Base-by-base conservation (phyloP, 2,329 filamentous ascomycete species). In the Ceratocystis colombiana region DNA sequence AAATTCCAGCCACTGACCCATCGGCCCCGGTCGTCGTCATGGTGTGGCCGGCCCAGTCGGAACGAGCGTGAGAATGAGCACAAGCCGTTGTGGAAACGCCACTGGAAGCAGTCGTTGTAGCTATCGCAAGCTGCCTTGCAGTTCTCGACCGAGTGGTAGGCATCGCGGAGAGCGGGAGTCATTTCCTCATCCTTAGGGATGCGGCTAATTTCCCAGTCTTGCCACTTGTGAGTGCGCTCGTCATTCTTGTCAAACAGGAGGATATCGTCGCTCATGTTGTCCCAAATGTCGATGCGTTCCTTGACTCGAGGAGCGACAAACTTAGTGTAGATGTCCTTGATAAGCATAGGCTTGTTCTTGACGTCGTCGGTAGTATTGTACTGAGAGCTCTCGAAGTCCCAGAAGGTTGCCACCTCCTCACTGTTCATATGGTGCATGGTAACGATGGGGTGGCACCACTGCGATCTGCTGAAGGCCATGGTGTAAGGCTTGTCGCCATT, bases 381-480 rank as follows among this genome's bases (percentile, higher is more conserved):
- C 57, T 76, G 75, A 44, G 72, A 71, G 68, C 75, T 75, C 70
- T 84, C 82, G 70, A 79, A 82, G n/a, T 78, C 75, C 76, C 78
- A 81, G 50, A 84, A 75, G 8, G 73, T 74, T 28, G 77, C 78
- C 3, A 82, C 74, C 65, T 84, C 82, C 66, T 81, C 76, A 68
- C 77, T 75, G 22, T 75, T 75, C 68, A 82, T 75, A 71, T 83
- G 80, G 71, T 83, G 80, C 80, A 84, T 82, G 4, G 82, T 83
- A 1, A 79, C 75, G 57, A 83, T 75, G 7, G 81, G 79, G 62
- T 82, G 79, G 71, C 82, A 84, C 81, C 82, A 84, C 68, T 81
- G 75, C n/a, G 72, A 73, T 1, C 73, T 69, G 46, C 75, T 75
- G 68, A 77, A 83, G 1, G 77, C 76, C n/a, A 84, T 71, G 0